Evolutionary conservation across 2,329 filamentous ascomycete genomes (phyloP).

Genomic region (Colletotrichum abscissum): DNA sequence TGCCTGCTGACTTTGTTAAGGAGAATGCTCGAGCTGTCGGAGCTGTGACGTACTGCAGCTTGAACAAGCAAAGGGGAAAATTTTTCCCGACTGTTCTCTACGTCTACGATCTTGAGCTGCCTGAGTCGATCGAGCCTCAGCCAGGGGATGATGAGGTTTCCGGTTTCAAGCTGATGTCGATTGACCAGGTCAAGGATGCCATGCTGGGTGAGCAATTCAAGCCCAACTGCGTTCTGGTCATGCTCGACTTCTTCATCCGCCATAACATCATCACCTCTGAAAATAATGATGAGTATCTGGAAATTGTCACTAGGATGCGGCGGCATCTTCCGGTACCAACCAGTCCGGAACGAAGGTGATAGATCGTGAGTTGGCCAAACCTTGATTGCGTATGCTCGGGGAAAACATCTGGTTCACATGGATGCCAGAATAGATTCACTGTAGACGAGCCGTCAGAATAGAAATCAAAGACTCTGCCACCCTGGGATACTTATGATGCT

Average conservation of each 20-base stretch:
- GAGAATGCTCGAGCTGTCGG: conserved; percentile 42
- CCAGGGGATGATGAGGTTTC: conserved; percentile 85
- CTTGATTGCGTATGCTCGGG: no score
- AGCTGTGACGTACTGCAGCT: conserved; percentile 44
- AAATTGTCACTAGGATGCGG: conserved; percentile 66
- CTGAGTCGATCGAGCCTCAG: conserved; percentile 65
- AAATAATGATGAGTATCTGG: conserved; percentile 77
- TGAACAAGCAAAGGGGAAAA: conserved; percentile 27
- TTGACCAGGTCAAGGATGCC: conserved; percentile 68
- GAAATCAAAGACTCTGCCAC: no score
- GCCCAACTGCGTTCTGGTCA: conserved; percentile 81
- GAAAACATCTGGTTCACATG: no score
- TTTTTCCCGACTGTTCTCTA: conserved; percentile 61
- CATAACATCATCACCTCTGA: conserved; percentile 80
- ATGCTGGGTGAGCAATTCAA: conserved; percentile 81
- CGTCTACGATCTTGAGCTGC: conserved; percentile 80
- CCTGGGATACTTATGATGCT: no score
- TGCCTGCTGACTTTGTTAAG: conserved; percentile 44
- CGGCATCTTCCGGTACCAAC: conserved; percentile 55
- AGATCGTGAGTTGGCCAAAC: not conserved
- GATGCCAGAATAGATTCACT: not conserved
- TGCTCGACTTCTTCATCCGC: conserved; percentile 85
- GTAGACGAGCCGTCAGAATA: not conserved
- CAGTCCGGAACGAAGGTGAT: not conserved
- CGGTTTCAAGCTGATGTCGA: conserved; percentile 75